Conservation (phyloP, 2,329 filamentous ascomycete species). For the Fusarium cyanostomum region DNA sequence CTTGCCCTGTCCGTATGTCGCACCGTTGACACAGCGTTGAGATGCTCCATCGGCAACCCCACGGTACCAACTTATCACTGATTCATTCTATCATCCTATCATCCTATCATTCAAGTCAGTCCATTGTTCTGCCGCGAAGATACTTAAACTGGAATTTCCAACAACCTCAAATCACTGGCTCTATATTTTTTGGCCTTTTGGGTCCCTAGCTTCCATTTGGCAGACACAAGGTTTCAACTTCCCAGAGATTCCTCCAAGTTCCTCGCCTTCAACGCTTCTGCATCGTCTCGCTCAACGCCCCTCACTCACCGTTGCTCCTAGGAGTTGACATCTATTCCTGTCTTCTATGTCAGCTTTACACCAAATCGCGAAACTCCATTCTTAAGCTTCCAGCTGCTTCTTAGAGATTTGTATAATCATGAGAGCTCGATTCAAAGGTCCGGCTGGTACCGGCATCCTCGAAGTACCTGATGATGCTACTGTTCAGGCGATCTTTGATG, state of each 20-base stretch:
- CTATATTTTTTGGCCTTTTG: neutral
- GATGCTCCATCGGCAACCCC: neutral
- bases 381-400: neutral
- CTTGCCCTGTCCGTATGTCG: neutral
- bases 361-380: neutral
- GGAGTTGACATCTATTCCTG: neutral
- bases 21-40: constrained; percentile 2
- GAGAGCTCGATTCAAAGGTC: constrained; percentile 79
- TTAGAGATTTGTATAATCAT: constrained; percentile 54
- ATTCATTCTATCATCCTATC: neutral
- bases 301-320: neutral
- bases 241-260: constrained; percentile 15
- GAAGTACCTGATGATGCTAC: constrained; percentile 74
- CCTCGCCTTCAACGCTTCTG: constrained; percentile 6
- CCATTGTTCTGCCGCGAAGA: neutral
- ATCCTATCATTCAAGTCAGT: neutral
- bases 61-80: neutral
- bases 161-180: no score
- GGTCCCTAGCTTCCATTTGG: neutral
- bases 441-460: constrained; percentile 75
- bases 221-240: neutral
- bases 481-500: constrained; percentile 66
- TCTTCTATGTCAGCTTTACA: neutral
- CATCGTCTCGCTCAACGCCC: neutral
- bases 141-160: neutral